Evolutionary conservation across 805 yeast genomes (phyloP), one percentile per base, ranked within the genome.

Genomic region (Starmerella sirachaensis): DNA sequence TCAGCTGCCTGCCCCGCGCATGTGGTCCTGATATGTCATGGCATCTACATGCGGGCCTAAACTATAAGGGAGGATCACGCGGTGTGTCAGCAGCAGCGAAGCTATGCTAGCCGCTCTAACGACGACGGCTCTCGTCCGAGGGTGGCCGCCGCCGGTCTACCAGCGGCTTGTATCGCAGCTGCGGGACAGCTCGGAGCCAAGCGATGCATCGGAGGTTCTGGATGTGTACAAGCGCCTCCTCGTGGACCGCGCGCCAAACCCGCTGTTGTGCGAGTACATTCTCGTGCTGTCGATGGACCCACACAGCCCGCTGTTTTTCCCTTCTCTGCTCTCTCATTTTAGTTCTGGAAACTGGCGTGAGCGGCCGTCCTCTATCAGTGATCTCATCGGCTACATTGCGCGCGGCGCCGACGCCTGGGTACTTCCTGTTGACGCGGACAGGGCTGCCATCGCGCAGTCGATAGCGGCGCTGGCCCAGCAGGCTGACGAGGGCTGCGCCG

Each of bases 221-320:
- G 31, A 17, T 6, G 32, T 26, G 8, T 31, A 46, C 24, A 23
- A 40, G 19, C 16, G 18, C 20, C 30, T 41, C n/a, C 16, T 37
- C 5, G 16, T 25, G 3, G 42, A 37, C 11, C 13, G 29, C 21
- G 33, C 43, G 18, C 40, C 45, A 3, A 43, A 44, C 31, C 53
- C 56, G 24, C 43, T 53, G 40, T 46, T 53, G 18, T 42, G 46
- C 26, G 61, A 57, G 42, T 56, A 56, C 41, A 18, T 57, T 4
- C 28, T 42, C 12, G 20, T 27, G n/a, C 45, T 56, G 26, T 40
- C 49, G 13, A 29, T 31, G 7, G 58, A 55, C 25, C 37, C 43
- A 6, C 46, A 45, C 21, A 40, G 54, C 11, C 21, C 41, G 5
- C 36, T 55, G n/a, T 47, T 50, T 4, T 29, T 53, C 35, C 46